phyloP scores from a whole-genome alignment of 257 asterid species.

The Fraxinus anomala region DNA sequence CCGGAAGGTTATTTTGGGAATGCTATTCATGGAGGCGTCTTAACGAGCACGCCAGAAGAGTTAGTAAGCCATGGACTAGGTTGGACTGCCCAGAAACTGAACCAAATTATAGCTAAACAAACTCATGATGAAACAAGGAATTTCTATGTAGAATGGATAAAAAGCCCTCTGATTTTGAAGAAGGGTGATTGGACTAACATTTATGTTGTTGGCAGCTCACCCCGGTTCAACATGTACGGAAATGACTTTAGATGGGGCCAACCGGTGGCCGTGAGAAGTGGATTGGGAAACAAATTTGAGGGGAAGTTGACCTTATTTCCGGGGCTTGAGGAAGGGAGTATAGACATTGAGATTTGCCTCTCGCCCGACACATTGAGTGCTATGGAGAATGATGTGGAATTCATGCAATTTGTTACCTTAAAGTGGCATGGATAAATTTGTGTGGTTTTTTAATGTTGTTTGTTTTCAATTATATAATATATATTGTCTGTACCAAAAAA shows the following conservation, averaged over 20 bases:
- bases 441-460: neutral
- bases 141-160: slow-evolving; percentile 33
- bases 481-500: neutral
- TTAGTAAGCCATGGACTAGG: slow-evolving; percentile 35
- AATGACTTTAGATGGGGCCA: slow-evolving; percentile 64
- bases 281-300: slow-evolving; percentile 38
- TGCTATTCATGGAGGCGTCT: slow-evolving; percentile 3
- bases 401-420: slow-evolving; percentile 34
- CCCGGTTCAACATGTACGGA: slow-evolving; percentile 51
- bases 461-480: neutral
- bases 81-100: slow-evolving; percentile 30
- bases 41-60: neutral
- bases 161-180: slow-evolving; percentile 16
- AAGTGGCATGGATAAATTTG: too few relatives aligned
- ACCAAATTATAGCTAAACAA: slow-evolving; percentile 29
- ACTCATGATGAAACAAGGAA: slow-evolving; percentile 12
- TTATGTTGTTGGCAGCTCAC: slow-evolving; percentile 42
- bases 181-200: neutral
- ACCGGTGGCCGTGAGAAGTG: slow-evolving; percentile 53
- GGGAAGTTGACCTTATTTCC: slow-evolving; percentile 49
- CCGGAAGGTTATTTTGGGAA: slow-evolving; percentile 46
- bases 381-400: slow-evolving; percentile 39
- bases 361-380: slow-evolving; percentile 34
- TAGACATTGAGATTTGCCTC: slow-evolving; percentile 54
- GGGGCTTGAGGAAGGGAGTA: slow-evolving; percentile 41